A percentile compares a stretch with the other conserved stretches of the same genome.
These are phyloP conservation scores for Anastatica hierochuntica DNA, from an alignment of 345 rosid species.

Conservation along the genomic window DNA sequence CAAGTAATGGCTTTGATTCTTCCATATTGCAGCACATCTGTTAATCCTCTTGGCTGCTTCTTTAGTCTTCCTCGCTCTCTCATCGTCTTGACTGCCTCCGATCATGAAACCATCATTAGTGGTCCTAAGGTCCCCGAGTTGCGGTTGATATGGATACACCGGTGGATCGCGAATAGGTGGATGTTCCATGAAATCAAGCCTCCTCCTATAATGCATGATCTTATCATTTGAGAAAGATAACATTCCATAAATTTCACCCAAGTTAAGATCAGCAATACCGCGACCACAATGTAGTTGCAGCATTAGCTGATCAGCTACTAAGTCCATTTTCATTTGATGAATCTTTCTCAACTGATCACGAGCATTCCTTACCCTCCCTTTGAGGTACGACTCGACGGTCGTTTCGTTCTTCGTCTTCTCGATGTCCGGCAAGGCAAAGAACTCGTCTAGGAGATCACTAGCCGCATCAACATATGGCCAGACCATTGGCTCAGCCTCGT, in stretches of 20 bases:
- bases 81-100: neutral
- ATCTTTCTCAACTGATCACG: neutral
- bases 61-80: neutral
- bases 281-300: neutral
- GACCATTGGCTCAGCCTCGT: neutral
- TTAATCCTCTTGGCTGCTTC: neutral
- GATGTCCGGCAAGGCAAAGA: neutral
- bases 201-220: neutral
- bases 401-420: neutral
- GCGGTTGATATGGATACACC: neutral
- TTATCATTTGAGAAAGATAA: neutral
- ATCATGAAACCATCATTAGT: neutral
- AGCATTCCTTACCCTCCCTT: neutral
- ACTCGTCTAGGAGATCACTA: neutral
- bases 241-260: neutral
- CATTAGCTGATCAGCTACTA: neutral
- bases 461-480: neutral
- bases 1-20: slow-evolving; percentile 1
- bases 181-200: neutral
- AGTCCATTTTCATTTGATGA: neutral
- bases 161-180: slow-evolving; percentile 3
- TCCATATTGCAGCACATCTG: neutral
- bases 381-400: neutral
- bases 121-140: neutral
- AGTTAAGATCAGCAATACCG: neutral